phyloP scores from a whole-genome alignment of 2,329 filamentous ascomycete genomes.

The Colletotrichum sp. region DNA sequence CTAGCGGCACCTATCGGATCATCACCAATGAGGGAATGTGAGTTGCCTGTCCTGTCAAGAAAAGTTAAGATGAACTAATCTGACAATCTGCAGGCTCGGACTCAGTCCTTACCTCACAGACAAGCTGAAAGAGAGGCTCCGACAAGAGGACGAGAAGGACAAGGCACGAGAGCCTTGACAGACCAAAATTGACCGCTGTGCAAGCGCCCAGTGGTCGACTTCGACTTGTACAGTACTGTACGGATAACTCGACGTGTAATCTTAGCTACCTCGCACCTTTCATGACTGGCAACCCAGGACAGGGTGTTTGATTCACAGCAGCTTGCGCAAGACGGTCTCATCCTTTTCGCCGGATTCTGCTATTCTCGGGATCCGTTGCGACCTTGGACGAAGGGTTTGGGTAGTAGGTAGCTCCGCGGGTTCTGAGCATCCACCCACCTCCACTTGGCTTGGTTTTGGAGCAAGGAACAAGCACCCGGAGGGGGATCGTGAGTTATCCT shows the following conservation, averaged over 20 bases:
- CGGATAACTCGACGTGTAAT: background rate
- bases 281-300: background rate
- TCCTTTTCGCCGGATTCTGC: background rate
- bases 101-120: constrained; percentile 58
- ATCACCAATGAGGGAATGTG: constrained; percentile 71
- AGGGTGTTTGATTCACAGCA: background rate
- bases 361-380: background rate
- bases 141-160: constrained; percentile 51
- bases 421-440: constrained; percentile 3
- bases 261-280: background rate
- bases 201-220: background rate
- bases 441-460: constrained; percentile 4
- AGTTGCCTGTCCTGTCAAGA: constrained; percentile 36
- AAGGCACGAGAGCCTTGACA: background rate
- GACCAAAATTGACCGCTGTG: background rate
- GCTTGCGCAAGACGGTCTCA: background rate
- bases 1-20: constrained; percentile 67
- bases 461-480: constrained; percentile 13
- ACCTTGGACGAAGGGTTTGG: background rate
- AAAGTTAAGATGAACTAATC: background rate
- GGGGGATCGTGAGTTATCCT: constrained; percentile 3
- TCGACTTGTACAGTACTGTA: background rate
- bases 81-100: constrained; percentile 48
- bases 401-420: background rate
- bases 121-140: constrained; percentile 58